Evolutionary conservation across 2,329 filamentous ascomycete species (phyloP), one percentile per base, ranked within the genome.

Genomic region (Calonectria naviculata): DNA sequence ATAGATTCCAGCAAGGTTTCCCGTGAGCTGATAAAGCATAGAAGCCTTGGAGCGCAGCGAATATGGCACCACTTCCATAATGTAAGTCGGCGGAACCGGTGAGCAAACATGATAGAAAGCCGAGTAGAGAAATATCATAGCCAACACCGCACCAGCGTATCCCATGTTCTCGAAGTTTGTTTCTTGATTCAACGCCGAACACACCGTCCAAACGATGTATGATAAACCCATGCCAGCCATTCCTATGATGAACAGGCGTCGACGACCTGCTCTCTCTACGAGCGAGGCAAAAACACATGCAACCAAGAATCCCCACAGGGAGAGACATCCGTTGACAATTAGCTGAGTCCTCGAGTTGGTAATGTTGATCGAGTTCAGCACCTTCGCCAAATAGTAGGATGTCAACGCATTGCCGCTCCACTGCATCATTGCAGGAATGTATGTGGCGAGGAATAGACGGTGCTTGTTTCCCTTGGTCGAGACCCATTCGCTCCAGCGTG

Each of bases 71-170:
- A 87, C 84, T 69, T 88, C 86, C 70, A 85, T 84, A 28, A 83
- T 82, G 73, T 88, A 88, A 7, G 82, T 82, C 21, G 86, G 81
- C 1, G 84, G 79, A 12, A 87, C 80, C 28, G 84, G 83, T 5
- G 83, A 84, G 74, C 81, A 86, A 29, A 80, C 79, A 9, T 79
- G 77, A 17, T 79, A 79, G 44, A 74, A 77, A 10, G 75, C 68
- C 0, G 72, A 74, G 13, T 76, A 79, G 1, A 78, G 49, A 21
- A 79, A 79, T 1, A 79, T 79, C 76, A 79, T 78, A 24, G 84
- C 85, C 42, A 89, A 83, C 13, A 87, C 85, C 5, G 83, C 86
- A 21, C 84, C 82, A 1, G 85, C 86, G 19, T 84, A 83, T 1
- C 75, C 75, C 0, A 67, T 76, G 1, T 77, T 65, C 7, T 78